A percentile compares a stretch with the other conserved stretches of the same genome.
Conservation (phyloP, 2,329 filamentous ascomycete species). For the Teratosphaeria pseudoeucalypti region DNA sequence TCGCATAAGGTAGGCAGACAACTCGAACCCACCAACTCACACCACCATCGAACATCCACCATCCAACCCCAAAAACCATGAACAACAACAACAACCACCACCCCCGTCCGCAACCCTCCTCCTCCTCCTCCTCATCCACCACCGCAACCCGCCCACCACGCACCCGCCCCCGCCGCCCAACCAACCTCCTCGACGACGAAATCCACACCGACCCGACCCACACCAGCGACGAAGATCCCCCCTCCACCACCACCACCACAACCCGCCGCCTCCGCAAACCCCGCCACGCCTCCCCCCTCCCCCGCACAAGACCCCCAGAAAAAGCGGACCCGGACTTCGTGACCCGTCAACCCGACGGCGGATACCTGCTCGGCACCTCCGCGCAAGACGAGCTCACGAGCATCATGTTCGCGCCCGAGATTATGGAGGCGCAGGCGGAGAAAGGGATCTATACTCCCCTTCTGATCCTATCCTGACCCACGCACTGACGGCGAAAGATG, state of each 20-base stretch:
- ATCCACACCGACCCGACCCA: constrained; percentile 16
- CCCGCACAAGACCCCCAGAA: constrained; percentile 3
- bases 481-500: background rate
- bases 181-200: constrained; percentile 15
- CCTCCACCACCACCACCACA: constrained; percentile 4
- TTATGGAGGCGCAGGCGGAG: constrained; percentile 5
- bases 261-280: constrained; percentile 9
- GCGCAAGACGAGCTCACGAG: constrained; percentile 1
- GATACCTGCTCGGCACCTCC: constrained; percentile 12
- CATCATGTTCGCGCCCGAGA: background rate
- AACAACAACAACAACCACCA: background rate
- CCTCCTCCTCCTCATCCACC: constrained; percentile 8
- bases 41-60: background rate
- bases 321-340: constrained; percentile 18
- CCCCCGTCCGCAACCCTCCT: constrained; percentile 13
- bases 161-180: constrained; percentile 14
- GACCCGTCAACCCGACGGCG: constrained; percentile 18
- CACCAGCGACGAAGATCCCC: constrained; percentile 12
- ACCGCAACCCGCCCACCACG: constrained; percentile 12
- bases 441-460: constrained; percentile 1
- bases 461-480: background rate
- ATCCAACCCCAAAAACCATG: background rate
- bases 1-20: background rate
- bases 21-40: background rate
- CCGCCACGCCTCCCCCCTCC: background rate